phyloP scores from a whole-genome alignment of 371 early-diverging fungal genomes.

The Rhizopus stolonifer region DNA sequence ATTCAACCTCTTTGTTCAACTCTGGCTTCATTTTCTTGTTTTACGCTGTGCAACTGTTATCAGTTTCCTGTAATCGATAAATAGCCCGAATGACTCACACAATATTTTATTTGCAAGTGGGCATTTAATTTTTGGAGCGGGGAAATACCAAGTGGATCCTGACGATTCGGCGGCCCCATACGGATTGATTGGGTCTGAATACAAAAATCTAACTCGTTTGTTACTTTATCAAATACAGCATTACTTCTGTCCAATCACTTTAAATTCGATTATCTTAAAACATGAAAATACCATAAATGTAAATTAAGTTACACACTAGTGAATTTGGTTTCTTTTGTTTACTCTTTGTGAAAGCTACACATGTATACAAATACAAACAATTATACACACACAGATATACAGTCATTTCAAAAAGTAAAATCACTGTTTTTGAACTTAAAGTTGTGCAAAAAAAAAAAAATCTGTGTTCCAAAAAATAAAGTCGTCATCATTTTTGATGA shows the following conservation, averaged over 20 bases:
- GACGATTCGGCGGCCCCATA: neutral
- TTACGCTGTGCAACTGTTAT: neutral
- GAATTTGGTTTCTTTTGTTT: no score
- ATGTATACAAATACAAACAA: no score
- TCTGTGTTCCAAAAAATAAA: neutral
- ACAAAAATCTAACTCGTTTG: no score
- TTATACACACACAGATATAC: no score
- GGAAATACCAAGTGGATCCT: neutral
- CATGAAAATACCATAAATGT: neutral
- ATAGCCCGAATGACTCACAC: neutral
- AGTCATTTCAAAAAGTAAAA: slow-evolving; percentile 3
- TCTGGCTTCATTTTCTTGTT: neutral
- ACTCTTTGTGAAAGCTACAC: no score
- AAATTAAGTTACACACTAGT: neutral
- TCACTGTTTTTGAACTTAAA: neutral
- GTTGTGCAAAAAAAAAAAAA: slow-evolving; percentile 2
- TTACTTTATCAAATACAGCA: neutral
- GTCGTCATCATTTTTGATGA: no score
- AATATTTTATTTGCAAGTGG: neutral
- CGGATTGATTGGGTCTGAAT: neutral
- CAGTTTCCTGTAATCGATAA: no score
- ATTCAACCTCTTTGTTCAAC: neutral
- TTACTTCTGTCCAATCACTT: no score
- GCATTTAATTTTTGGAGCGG: neutral
- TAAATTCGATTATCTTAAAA: neutral